Conservation (phyloP, 306 rosid species). For the Prunus kanzakura region DNA sequence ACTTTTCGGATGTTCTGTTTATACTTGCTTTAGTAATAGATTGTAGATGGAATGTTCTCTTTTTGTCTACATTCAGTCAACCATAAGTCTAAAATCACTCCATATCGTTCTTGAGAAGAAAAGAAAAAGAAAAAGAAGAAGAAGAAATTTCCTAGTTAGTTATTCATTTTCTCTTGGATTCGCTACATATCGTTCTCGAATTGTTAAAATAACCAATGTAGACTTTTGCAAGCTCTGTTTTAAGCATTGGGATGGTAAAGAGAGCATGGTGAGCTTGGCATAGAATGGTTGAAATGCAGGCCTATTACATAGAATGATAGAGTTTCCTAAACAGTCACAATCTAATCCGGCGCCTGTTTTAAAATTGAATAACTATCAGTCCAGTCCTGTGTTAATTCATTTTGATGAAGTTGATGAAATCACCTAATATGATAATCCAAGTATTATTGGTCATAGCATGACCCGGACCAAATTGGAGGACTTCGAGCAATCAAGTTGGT, state of each 20-base stretch:
- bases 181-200: background rate
- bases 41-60: background rate
- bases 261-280: background rate
- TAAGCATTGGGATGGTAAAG: background rate
- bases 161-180: background rate
- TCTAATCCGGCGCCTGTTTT: background rate
- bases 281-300: background rate
- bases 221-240: background rate
- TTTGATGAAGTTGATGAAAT: background rate
- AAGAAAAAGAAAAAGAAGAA: too few species aligned
- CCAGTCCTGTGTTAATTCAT: too few species aligned
- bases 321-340: background rate
- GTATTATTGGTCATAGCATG: conserved; percentile 73
- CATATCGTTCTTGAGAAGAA: background rate
- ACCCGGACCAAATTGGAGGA: conserved; percentile 76
- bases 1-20: too few species aligned
- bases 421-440: conserved; percentile 1
- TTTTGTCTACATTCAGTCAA: conserved; percentile 1
- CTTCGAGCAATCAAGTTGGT: conserved; percentile 57
- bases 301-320: background rate
- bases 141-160: too few species aligned
- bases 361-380: background rate
- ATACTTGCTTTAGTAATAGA: background rate
- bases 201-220: background rate
- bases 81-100: conserved; percentile 4